Evolutionary conservation across 2,329 filamentous ascomycete genomes (phyloP).

Genomic region (Ceratocystis papillata): DNA sequence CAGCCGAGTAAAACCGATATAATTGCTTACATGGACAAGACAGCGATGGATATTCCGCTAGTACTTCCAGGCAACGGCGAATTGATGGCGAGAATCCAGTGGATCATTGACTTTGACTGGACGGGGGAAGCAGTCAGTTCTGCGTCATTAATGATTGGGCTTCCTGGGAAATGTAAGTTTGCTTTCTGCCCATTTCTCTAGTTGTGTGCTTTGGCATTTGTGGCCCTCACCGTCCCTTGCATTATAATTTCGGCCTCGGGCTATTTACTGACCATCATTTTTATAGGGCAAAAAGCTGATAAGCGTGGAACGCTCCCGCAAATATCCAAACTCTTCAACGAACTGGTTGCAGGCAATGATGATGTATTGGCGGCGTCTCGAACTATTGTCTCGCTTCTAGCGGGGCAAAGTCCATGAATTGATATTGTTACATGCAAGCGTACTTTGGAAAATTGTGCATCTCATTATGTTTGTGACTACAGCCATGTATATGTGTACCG

Average conservation of each 20-base stretch:
- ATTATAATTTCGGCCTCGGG: background rate
- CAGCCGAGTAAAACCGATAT: slow-evolving; percentile 16
- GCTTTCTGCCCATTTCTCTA: background rate
- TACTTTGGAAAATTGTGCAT: background rate
- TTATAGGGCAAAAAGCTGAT: slow-evolving; percentile 51
- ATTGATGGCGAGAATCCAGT: slow-evolving; percentile 39
- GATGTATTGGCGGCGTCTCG: slow-evolving; percentile 47
- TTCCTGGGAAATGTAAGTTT: slow-evolving; percentile 54
- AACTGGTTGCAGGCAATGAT: slow-evolving; percentile 45
- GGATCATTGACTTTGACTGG: slow-evolving; percentile 60
- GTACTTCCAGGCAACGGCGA: slow-evolving; percentile 29
- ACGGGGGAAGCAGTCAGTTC: slow-evolving; percentile 57
- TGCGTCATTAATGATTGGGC: slow-evolving; percentile 43
- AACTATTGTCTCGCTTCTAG: slow-evolving; percentile 48
- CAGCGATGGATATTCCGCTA: slow-evolving; percentile 29
- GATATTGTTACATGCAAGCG: background rate
- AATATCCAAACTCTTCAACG: slow-evolving; percentile 50
- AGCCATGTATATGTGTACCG: background rate
- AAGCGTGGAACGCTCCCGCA: slow-evolving; percentile 44
- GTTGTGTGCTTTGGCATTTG: background rate
- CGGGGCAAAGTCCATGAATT: slow-evolving; percentile 16
- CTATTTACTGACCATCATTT: slow-evolving; percentile 10
- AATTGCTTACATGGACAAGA: slow-evolving; percentile 19
- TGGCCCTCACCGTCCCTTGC: background rate
- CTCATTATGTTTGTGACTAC: slow-evolving; percentile 1